Base-by-base conservation (phyloP, 83 land plant genomes). In the Diphasiastrum complanatum region DNA sequence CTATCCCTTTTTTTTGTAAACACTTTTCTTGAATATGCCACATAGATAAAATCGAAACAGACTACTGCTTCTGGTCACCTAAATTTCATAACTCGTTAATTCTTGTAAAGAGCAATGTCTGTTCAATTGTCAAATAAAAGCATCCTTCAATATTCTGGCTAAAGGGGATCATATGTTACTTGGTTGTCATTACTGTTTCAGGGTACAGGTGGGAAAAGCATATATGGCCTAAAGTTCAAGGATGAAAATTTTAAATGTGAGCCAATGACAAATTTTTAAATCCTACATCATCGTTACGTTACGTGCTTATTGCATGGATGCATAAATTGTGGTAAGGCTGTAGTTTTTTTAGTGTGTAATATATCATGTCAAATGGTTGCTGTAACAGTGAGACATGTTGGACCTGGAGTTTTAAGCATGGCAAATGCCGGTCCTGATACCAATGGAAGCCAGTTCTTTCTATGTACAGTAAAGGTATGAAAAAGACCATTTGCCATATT, bases 371-470 rank as follows among this genome's bases (percentile, higher is more conserved):
- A n/a, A n/a, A n/a, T n/a, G n/a, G n/a, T n/a, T n/a, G n/a, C n/a
- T n/a, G n/a, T n/a, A 77, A 57, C 76, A 87, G 93, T 91, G 74
- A 5, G 56, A 37, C 97, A 91, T 61, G 35, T 33, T 40, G 95
- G 95, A 43, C 85, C 86, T 63, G 97, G 97, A 51, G 78, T 91
- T 63, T 57, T 91, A 48, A 91, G 97, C 65, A 91, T 91, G 97
- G 97, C 97, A 43, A 91, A 91, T 78, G 97, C 95, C 31, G 97
- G 97, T 5, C 93, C 93, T 33, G 78, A 87, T 57, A 91, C 97
- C 32, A 91, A 91, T 70, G 97, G 97, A 0, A 91, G 97, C 71
- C 97, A 91, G 69, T 91, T 91, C 52, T 91, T 91, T 69, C 78
- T 91, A 12, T 91, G 97, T 71, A 89, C 96, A 41, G 89, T 81